Evolutionary conservation across 2,329 filamentous ascomycete genomes (phyloP), one percentile per base, ranked within the genome.

Genomic region (Venturia effusa): DNA sequence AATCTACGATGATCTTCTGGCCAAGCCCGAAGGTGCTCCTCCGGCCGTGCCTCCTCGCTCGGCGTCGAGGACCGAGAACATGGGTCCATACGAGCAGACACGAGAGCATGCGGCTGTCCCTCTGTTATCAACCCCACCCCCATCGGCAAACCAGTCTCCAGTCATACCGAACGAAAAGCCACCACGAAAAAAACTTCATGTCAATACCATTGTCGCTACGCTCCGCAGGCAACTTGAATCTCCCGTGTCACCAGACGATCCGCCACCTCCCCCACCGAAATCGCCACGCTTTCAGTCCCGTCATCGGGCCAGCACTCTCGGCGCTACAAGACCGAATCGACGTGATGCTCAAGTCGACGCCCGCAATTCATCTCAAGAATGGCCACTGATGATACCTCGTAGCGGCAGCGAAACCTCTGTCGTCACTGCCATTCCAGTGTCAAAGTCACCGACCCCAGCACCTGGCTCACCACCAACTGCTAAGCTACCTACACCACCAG

Each of bases 141-240:
- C 61, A 19, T 62, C 61, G 22, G 61, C 45, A 7, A 22, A 57
- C 17, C 39, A 63, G 24, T 55, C 61, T 40, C 45, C 45, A 19
- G 51, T 41, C 1, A 32, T 54, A 17, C 61, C 61, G 17, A n/a
- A 45, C n/a, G 43, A 62, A 10, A 6, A 45, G 8, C 24, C 22
- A 45, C 51, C 1, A 24, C 34, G 22, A 6, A 32, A 34, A 13
- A 51, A 59, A 15, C 51, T 63, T 5, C 19, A 40, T 13, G 32
- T 63, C 17, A 45, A 63, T 37, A 63, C 61, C 13, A 63, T 63
- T 24, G 51, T 63, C 22, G 51, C 61, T 30, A 24, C 55, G 19
- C 48, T 63, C 8, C 61, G 61, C 15, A 45, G 30, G 8, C 45
- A 11, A 27, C 6, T 62, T 8, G 61, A 62, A 11, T 62, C 61